Percentiles rank a stretch among this genome's conserved stretches.
Evolutionary conservation across 1,284 basidiomycete genomes (phyloP).

Genomic region (Microbotryomycetes sp.): DNA sequence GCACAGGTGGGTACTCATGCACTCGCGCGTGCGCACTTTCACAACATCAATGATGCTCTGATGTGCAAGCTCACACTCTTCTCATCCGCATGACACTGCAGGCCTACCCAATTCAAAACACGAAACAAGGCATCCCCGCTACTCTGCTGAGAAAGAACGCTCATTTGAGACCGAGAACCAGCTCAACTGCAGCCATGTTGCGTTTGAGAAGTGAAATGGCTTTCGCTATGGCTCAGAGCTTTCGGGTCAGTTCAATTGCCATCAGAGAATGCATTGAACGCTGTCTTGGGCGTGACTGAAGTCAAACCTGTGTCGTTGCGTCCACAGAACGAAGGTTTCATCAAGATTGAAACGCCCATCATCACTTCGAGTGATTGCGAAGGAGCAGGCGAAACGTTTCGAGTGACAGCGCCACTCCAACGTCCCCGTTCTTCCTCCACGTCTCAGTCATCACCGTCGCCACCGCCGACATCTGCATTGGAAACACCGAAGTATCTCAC

Average conservation of each 20-base stretch:
- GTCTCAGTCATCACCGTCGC: constrained; percentile 1
- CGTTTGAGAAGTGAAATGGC: constrained; percentile 55
- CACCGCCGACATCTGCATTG: constrained; percentile 2
- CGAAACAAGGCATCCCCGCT: constrained; percentile 43
- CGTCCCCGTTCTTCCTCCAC: constrained; percentile 35
- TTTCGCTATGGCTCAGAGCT: constrained; percentile 19
- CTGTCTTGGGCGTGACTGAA: not conserved
- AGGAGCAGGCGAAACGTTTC: constrained; percentile 93
- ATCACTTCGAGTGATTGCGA: constrained; percentile 90
- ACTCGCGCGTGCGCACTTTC: too few relatives aligned
- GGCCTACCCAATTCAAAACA: constrained; percentile 32
- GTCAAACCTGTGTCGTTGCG: constrained; percentile 8
- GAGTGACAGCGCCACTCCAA: constrained; percentile 50
- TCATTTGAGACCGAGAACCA: constrained; percentile 74
- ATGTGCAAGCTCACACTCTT: not conserved
- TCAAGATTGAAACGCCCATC: constrained; percentile 74
- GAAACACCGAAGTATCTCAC: constrained; percentile 64
- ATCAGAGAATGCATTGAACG: not conserved
- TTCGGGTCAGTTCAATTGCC: constrained; percentile 12
- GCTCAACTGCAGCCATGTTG: constrained; percentile 62
- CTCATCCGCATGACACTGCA: not conserved
- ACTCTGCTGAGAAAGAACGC: constrained; percentile 74
- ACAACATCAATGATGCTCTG: too few relatives aligned
- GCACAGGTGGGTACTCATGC: constrained; percentile 64
- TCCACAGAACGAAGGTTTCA: constrained; percentile 64